Evolutionary conservation across 1,139 yeast species (phyloP).

Genomic region (Candida sp.): DNA sequence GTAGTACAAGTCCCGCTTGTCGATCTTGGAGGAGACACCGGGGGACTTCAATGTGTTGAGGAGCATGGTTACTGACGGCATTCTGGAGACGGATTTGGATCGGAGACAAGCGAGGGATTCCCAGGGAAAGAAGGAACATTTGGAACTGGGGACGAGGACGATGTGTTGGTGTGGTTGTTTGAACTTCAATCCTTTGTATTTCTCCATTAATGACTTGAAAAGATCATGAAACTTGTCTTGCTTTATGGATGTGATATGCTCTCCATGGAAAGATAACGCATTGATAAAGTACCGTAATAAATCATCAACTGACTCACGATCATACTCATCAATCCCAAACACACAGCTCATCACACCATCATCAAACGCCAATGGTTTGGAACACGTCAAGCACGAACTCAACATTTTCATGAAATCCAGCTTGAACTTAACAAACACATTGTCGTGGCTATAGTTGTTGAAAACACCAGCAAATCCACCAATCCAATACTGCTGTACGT

Average conservation of each 20-base stretch:
- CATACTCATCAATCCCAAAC: slow-evolving; percentile 40
- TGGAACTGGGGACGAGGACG: slow-evolving; percentile 69
- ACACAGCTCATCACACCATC: slow-evolving; percentile 57
- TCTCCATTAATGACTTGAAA: slow-evolving; percentile 36
- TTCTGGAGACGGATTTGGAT: slow-evolving; percentile 64
- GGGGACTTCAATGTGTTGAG: slow-evolving; percentile 37
- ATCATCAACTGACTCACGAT: slow-evolving; percentile 49
- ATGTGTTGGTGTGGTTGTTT: slow-evolving; percentile 47
- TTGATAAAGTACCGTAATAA: slow-evolving; percentile 67
- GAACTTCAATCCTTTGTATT: slow-evolving; percentile 28
- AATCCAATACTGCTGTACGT: slow-evolving; percentile 72
- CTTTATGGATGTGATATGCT: slow-evolving; percentile 63
- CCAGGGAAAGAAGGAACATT: slow-evolving; percentile 82
- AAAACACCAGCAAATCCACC: slow-evolving; percentile 82
- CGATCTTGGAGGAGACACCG: slow-evolving; percentile 7
- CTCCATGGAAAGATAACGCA: slow-evolving; percentile 64
- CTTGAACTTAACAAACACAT: slow-evolving; percentile 38
- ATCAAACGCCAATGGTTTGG: slow-evolving; percentile 41
- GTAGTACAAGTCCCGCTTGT: slow-evolving; percentile 43
- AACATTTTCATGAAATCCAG: slow-evolving; percentile 35
- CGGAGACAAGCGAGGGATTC: slow-evolving; percentile 71
- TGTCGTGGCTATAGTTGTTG: slow-evolving; percentile 28
- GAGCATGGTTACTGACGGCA: slow-evolving; percentile 69
- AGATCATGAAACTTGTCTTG: slow-evolving; percentile 50
- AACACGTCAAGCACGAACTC: slow-evolving; percentile 37